These are phyloP conservation scores for Hyphopichia pseudoburtonii DNA, from an alignment of 1,139 yeast species.

Conservation along the genomic window DNA sequence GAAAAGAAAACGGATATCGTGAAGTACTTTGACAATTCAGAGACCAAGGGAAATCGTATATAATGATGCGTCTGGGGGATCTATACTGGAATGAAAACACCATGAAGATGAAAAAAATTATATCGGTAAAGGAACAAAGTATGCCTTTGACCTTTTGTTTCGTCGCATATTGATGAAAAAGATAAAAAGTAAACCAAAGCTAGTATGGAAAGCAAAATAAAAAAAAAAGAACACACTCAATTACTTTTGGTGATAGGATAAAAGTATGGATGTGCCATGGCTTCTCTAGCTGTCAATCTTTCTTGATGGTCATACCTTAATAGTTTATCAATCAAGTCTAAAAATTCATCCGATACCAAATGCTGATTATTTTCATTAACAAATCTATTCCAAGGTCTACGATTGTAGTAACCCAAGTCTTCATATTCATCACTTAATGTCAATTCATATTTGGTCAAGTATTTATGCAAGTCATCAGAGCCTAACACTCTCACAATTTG, in stretches of 20 bases:
- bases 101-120: no score
- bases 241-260: slow-evolving; percentile 23
- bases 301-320: slow-evolving; percentile 93
- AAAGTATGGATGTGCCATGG: slow-evolving; percentile 83
- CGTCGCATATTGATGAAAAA: no score
- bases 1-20: neutral
- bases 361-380: slow-evolving; percentile 72
- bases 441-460: slow-evolving; percentile 74
- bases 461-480: slow-evolving; percentile 74
- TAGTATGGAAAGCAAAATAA: no score
- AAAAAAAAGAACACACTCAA: no score
- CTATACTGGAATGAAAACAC: no score
- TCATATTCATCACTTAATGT: slow-evolving; percentile 80
- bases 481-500: slow-evolving; percentile 94
- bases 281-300: slow-evolving; percentile 91
- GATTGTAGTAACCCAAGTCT: slow-evolving; percentile 74
- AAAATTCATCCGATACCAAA: slow-evolving; percentile 65
- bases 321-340: slow-evolving; percentile 81
- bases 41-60: no score
- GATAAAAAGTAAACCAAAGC: no score
- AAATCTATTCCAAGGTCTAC: slow-evolving; percentile 87
- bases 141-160: no score
- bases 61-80: no score
- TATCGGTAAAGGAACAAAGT: no score
- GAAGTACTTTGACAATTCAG: neutral